Percentiles rank a stretch among this genome's conserved stretches.
Conservation (phyloP, 768 basidiomycete species). For the Coprinopsis strossmayeri region DNA sequence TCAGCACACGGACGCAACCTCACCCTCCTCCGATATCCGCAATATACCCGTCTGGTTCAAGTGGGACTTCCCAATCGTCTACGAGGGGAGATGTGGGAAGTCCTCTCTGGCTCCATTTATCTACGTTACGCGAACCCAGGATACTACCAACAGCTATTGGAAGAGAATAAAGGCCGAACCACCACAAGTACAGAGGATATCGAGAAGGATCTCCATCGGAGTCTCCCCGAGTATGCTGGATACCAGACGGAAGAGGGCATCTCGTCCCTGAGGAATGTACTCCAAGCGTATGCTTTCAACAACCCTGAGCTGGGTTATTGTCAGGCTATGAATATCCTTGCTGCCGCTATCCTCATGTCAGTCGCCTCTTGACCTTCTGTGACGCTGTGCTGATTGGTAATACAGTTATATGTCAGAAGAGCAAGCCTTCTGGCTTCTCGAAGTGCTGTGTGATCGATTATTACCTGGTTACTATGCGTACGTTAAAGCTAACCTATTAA, state of each 20-base stretch:
- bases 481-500: slow-evolving; percentile 15
- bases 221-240: slow-evolving; percentile 93
- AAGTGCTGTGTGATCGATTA: slow-evolving; percentile 90
- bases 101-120: slow-evolving; percentile 88
- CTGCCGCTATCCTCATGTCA: slow-evolving; percentile 90
- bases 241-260: slow-evolving; percentile 92
- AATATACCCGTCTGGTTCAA: slow-evolving; percentile 95
- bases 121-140: slow-evolving; percentile 86
- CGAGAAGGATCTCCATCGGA: slow-evolving; percentile 95
- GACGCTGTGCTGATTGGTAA: background rate
- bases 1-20: slow-evolving; percentile 94
- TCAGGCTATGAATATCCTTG: slow-evolving; percentile 98
- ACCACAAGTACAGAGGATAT: slow-evolving; percentile 96
- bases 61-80: slow-evolving; percentile 93
- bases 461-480: slow-evolving; percentile 97
- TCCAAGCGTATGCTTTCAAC: slow-evolving; percentile 93
- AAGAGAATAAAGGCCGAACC: slow-evolving; percentile 69
- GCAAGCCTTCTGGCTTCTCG: slow-evolving; percentile 95
- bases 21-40: slow-evolving; percentile 92
- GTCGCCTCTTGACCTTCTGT: background rate
- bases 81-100: slow-evolving; percentile 98
- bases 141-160: slow-evolving; percentile 67
- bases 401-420: slow-evolving; percentile 97
- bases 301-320: slow-evolving; percentile 95
- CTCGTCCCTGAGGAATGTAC: slow-evolving; percentile 72